These are phyloP conservation scores for Aspergillus viridinutans DNA, from an alignment of 2,329 filamentous ascomycete species.

Conservation along the genomic window DNA sequence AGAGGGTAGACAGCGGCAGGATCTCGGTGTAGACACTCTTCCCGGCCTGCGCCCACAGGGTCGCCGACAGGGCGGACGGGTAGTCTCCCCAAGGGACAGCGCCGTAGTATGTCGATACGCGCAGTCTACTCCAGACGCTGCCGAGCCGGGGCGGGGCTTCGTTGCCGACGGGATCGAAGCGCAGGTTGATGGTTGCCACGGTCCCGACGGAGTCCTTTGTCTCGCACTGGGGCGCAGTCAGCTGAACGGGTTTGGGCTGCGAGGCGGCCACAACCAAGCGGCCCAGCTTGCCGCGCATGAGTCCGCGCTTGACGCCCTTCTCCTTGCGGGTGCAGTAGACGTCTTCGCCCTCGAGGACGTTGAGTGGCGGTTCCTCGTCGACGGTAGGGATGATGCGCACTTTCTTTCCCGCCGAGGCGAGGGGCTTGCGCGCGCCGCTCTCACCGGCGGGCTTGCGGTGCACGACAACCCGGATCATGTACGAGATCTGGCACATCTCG, in stretches of 20 bases:
- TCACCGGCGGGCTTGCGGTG: conserved; percentile 6
- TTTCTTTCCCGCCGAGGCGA: conserved; percentile 52
- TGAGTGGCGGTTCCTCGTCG: conserved; percentile 58
- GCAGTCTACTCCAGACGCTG: conserved; percentile 52
- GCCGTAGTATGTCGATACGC: conserved; percentile 55
- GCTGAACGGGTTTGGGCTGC: conserved; percentile 55
- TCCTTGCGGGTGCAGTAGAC: conserved; percentile 54
- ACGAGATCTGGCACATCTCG: conserved; percentile 58
- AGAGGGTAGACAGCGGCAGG: conserved; percentile 52
- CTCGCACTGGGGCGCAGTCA: conserved; percentile 41
- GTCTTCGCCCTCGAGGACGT: conserved; percentile 43
- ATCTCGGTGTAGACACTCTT: conserved; percentile 52
- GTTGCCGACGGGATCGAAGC: conserved; percentile 56
- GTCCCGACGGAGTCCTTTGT: conserved; percentile 46
- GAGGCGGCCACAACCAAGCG: conserved; percentile 53
- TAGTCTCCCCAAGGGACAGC: conserved; percentile 48
- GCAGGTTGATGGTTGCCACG: conserved; percentile 52
- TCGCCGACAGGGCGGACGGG: conserved; percentile 41
- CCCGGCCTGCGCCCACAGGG: conserved; percentile 38
- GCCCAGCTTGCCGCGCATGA: conserved; percentile 55
- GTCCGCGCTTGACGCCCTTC: conserved; percentile 58
- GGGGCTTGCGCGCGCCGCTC: conserved; percentile 25
- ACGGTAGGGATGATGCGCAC: conserved; percentile 57
- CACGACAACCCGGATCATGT: conserved; percentile 51
- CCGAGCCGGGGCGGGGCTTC: conserved; percentile 52